phyloP scores from a whole-genome alignment of 1,284 basidiomycete genomes.

The Sphagnurus paluster region DNA sequence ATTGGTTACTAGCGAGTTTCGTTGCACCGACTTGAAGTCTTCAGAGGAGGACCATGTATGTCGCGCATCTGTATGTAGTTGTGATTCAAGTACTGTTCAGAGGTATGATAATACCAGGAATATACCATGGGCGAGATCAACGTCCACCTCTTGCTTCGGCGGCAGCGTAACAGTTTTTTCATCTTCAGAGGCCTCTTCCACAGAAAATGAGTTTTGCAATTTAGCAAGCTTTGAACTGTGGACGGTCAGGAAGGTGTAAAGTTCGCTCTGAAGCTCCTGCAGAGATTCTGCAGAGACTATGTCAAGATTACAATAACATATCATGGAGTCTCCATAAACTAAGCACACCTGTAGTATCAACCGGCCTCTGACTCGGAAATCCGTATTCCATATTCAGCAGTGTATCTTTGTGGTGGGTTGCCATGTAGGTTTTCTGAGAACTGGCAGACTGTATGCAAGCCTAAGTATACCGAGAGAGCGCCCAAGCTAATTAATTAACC shows the following conservation, averaged over 20 bases:
- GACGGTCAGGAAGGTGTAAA: conserved; percentile 8
- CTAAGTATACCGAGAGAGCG: no score
- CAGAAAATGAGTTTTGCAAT: not conserved
- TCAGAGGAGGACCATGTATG: conserved; percentile 1
- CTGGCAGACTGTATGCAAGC: no score
- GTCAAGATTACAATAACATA: not conserved
- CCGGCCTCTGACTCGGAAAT: not conserved
- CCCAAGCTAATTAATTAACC: no score
- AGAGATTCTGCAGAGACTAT: conserved; percentile 1
- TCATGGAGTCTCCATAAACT: no score
- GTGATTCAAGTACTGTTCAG: no score
- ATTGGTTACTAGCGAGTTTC: not conserved
- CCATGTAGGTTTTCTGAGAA: no score
- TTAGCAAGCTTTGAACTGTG: conserved; percentile 5
- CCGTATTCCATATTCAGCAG: not conserved
- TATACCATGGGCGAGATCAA: no score
- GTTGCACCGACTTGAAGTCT: not conserved
- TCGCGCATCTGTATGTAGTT: no score
- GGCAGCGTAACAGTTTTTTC: no score
- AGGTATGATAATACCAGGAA: no score
- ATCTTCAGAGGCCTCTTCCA: no score
- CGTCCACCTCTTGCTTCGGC: no score
- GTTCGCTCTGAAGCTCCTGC: conserved; percentile 12
- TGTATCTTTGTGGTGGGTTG: not conserved
- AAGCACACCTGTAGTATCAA: not conserved